These are phyloP conservation scores for Hyphodiscus sp. DNA, from an alignment of 2,329 filamentous ascomycete genomes.

Conservation along the genomic window DNA sequence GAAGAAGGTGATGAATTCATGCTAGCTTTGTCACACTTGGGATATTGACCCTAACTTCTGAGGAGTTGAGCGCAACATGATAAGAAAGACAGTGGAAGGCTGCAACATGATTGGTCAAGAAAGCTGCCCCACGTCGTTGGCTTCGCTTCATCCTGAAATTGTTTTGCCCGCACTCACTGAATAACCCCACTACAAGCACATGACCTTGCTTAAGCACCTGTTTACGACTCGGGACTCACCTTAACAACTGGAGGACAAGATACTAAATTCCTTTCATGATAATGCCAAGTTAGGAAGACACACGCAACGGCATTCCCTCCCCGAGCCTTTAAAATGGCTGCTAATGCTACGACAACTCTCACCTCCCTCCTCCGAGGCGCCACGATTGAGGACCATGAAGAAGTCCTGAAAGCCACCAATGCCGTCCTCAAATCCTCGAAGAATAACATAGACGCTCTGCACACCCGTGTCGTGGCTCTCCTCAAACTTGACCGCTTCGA, in stretches of 20 bases:
- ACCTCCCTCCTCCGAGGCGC: conserved; percentile 41
- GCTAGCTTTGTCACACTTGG: too few species aligned
- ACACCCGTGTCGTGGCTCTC: conserved; percentile 66
- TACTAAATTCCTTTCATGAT: not conserved
- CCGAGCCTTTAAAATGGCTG: conserved; percentile 18
- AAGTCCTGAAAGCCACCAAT: conserved; percentile 60
- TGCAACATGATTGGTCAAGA: too few species aligned
- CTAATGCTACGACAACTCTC: conserved; percentile 28
- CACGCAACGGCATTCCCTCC: not conserved
- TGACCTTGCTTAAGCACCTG: not conserved
- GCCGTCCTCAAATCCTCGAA: conserved; percentile 57
- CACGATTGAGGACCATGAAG: conserved; percentile 63
- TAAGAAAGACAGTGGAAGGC: too few species aligned
- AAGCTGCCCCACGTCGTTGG: too few species aligned
- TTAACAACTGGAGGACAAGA: not conserved
- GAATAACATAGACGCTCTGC: conserved; percentile 50
- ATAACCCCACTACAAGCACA: not conserved
- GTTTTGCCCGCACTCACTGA: not conserved
- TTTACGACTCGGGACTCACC: not conserved
- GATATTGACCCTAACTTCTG: too few species aligned
- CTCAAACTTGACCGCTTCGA: conserved; percentile 78
- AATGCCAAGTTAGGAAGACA: not conserved
- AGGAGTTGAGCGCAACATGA: too few species aligned
- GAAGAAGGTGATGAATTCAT: too few species aligned
- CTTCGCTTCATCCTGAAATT: not conserved